Evolutionary conservation across 805 yeast genomes (phyloP).

Genomic region (Kodamaea sagamina): DNA sequence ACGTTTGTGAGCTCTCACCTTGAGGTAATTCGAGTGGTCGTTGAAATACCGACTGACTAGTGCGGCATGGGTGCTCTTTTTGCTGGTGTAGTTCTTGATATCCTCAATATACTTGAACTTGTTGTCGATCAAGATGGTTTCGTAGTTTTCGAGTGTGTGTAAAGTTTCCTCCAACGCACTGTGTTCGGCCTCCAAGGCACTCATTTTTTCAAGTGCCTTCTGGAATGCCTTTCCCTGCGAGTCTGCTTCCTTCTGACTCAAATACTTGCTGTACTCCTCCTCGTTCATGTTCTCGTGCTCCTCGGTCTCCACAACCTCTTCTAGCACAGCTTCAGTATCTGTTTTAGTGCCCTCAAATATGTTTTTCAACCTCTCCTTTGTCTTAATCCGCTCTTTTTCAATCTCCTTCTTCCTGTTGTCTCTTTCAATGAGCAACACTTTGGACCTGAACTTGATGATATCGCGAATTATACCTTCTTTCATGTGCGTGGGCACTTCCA

Average conservation of each 20-base stretch:
- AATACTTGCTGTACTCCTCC: slow-evolving; percentile 22
- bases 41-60: slow-evolving; percentile 30
- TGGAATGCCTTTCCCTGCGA: slow-evolving; percentile 25
- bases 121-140: slow-evolving; percentile 37
- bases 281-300: slow-evolving; percentile 22
- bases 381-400: slow-evolving; percentile 49
- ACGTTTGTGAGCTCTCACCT: slow-evolving; percentile 37
- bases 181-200: slow-evolving; percentile 21
- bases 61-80: slow-evolving; percentile 1
- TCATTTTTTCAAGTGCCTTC: slow-evolving; percentile 17
- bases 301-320: slow-evolving; percentile 1
- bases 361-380: slow-evolving; percentile 49
- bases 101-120: slow-evolving; percentile 38
- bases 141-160: slow-evolving; percentile 33
- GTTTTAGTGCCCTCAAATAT: slow-evolving; percentile 42
- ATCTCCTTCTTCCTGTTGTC: slow-evolving; percentile 51
- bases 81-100: slow-evolving; percentile 16
- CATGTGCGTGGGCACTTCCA: slow-evolving; percentile 57
- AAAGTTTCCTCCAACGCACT: slow-evolving; percentile 24
- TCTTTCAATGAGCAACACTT: slow-evolving; percentile 53
- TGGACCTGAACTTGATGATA: slow-evolving; percentile 57
- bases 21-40: slow-evolving; percentile 47
- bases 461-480: slow-evolving; percentile 53
- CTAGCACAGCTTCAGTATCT: not conserved
- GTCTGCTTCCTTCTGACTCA: slow-evolving; percentile 25